Evolutionary conservation across 495 filamentous ascomycete species (phyloP).

Genomic region (Sordaria brevicollis): DNA sequence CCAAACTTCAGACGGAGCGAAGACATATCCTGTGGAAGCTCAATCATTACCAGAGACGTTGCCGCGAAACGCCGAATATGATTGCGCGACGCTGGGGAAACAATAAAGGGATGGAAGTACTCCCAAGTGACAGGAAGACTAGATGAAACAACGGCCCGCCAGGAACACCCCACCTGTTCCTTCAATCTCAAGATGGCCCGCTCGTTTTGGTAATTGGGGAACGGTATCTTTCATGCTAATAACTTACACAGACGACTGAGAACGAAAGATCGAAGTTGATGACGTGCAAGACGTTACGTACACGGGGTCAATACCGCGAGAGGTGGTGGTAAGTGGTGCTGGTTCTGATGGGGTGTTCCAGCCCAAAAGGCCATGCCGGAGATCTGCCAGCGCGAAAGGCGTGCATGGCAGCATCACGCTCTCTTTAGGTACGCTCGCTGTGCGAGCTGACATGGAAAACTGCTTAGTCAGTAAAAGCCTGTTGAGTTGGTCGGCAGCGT

Average conservation of each 20-base stretch:
- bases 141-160: not conserved
- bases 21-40: not conserved
- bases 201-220: too few species aligned
- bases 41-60: not conserved
- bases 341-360: slow-evolving; percentile 47
- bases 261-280: slow-evolving; percentile 85
- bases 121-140: not conserved
- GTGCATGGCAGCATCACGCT: slow-evolving; percentile 87
- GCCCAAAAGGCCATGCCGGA: slow-evolving; percentile 28
- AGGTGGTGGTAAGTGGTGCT: slow-evolving; percentile 61
- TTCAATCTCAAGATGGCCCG: not conserved
- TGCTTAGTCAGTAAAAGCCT: slow-evolving; percentile 72
- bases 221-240: not conserved
- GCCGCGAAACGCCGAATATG: not conserved
- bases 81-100: not conserved
- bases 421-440: slow-evolving; percentile 72
- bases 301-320: slow-evolving; percentile 69
- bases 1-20: not conserved
- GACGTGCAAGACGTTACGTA: slow-evolving; percentile 76
- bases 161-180: not conserved
- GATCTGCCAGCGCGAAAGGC: slow-evolving; percentile 62
- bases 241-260: not conserved
- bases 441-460: slow-evolving; percentile 82
- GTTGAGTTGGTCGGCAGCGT: slow-evolving; percentile 71
- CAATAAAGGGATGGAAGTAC: not conserved